These are phyloP conservation scores for Fusarium luffae DNA, from an alignment of 2,329 filamentous ascomycete species.

Conservation along the genomic window DNA sequence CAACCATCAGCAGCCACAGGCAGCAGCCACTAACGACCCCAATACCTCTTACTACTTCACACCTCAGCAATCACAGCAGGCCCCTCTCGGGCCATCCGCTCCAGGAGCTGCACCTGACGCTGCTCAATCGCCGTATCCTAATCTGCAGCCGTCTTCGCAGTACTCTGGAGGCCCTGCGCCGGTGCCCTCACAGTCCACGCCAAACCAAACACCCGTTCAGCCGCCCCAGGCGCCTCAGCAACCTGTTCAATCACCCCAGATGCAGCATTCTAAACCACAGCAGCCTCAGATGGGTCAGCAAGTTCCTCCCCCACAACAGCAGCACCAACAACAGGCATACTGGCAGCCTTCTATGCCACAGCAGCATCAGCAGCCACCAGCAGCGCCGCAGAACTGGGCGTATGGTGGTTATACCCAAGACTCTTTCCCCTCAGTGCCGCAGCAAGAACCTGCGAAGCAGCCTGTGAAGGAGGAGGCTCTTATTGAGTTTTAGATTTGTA, in stretches of 20 bases:
- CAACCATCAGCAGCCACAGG: slow-evolving; percentile 46
- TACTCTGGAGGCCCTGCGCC: slow-evolving; percentile 58
- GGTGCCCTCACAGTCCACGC: slow-evolving; percentile 49
- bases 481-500: slow-evolving; percentile 74
- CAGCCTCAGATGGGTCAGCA: slow-evolving; percentile 45
- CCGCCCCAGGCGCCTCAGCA: slow-evolving; percentile 49
- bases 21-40: slow-evolving; percentile 58
- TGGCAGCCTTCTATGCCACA: slow-evolving; percentile 52
- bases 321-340: slow-evolving; percentile 52
- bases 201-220: slow-evolving; percentile 44
- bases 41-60: slow-evolving; percentile 70
- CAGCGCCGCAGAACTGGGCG: slow-evolving; percentile 56
- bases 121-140: slow-evolving; percentile 63
- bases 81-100: slow-evolving; percentile 53
- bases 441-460: slow-evolving; percentile 55
- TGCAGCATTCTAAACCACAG: slow-evolving; percentile 48
- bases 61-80: slow-evolving; percentile 51
- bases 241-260: slow-evolving; percentile 18
- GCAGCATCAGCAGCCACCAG: slow-evolving; percentile 45
- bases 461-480: slow-evolving; percentile 78
- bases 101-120: slow-evolving; percentile 56
- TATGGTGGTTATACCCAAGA: slow-evolving; percentile 67
- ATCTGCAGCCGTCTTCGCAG: slow-evolving; percentile 59
- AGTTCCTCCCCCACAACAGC: slow-evolving; percentile 49
- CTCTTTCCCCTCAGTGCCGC: slow-evolving; percentile 71